Conservation (phyloP, 768 basidiomycete genomes). For the Megacollybia marginata region DNA sequence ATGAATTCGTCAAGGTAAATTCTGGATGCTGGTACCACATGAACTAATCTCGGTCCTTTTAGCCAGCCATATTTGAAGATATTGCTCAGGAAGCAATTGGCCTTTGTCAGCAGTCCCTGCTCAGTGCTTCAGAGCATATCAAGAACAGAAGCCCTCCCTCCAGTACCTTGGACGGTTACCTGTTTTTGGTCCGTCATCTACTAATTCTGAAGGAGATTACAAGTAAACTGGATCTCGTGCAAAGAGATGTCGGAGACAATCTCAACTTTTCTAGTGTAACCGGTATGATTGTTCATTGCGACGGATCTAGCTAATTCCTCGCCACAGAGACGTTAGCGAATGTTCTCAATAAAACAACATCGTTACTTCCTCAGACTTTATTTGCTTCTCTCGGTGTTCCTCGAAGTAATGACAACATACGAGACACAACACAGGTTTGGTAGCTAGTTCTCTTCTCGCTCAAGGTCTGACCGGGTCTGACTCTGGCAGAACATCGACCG, state of each 20-base stretch:
- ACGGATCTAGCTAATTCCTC: conserved; percentile 1
- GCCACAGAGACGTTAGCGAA: conserved; percentile 45
- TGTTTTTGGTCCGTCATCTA: conserved; percentile 89
- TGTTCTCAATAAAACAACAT: conserved; percentile 33
- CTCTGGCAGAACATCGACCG: conserved; percentile 54
- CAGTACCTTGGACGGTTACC: conserved; percentile 52
- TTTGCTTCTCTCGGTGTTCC: conserved; percentile 67
- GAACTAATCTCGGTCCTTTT: not conserved
- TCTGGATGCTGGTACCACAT: not conserved
- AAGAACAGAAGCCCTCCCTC: conserved; percentile 20
- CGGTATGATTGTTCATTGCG: conserved; percentile 28
- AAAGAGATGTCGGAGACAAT: conserved; percentile 33
- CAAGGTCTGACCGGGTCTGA: too few relatives aligned
- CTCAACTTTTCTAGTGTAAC: conserved; percentile 48
- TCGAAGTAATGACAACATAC: conserved; percentile 51
- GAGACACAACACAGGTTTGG: conserved; percentile 58
- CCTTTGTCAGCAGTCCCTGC: conserved; percentile 75
- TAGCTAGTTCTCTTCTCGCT: too few relatives aligned
- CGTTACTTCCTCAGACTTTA: conserved; percentile 55
- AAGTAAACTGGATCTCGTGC: conserved; percentile 60
- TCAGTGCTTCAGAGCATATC: conserved; percentile 63
- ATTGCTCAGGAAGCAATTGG: conserved; percentile 90
- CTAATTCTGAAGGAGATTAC: conserved; percentile 89
- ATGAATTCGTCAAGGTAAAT: conserved; percentile 85
- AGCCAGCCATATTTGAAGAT: conserved; percentile 96